These are phyloP conservation scores for Inga oerstediana DNA, from an alignment of 306 rosid genomes.

Conservation along the genomic window DNA sequence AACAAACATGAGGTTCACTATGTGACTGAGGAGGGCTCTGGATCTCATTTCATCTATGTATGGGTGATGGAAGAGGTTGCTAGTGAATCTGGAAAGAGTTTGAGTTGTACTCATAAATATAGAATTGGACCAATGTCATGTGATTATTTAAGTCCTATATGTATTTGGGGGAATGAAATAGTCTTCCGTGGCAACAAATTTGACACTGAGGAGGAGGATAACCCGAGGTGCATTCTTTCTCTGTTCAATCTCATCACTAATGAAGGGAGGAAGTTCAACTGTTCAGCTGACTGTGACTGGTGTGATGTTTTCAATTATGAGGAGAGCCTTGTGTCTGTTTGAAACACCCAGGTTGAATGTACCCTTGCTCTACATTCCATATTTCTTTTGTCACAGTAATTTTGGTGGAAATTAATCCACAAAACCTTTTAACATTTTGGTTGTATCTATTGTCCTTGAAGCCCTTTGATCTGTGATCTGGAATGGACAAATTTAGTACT, in stretches of 20 bases:
- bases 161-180: neutral
- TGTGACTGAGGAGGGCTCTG: neutral
- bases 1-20: neutral
- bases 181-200: neutral
- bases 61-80: neutral
- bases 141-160: neutral
- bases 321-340: neutral
- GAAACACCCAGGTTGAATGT: neutral
- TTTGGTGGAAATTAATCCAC: neutral
- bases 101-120: neutral
- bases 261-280: neutral
- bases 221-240: neutral
- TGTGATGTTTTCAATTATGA: neutral
- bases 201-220: neutral
- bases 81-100: neutral
- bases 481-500: neutral
- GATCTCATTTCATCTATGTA: neutral
- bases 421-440: neutral
- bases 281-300: too few relatives aligned
- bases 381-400: neutral
- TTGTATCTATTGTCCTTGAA: neutral
- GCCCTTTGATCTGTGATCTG: neutral
- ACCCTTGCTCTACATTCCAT: neutral
- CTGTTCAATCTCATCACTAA: neutral
- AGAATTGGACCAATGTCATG: neutral